Conservation (phyloP, 257 asterid species). For the Apocynum venetum region DNA sequence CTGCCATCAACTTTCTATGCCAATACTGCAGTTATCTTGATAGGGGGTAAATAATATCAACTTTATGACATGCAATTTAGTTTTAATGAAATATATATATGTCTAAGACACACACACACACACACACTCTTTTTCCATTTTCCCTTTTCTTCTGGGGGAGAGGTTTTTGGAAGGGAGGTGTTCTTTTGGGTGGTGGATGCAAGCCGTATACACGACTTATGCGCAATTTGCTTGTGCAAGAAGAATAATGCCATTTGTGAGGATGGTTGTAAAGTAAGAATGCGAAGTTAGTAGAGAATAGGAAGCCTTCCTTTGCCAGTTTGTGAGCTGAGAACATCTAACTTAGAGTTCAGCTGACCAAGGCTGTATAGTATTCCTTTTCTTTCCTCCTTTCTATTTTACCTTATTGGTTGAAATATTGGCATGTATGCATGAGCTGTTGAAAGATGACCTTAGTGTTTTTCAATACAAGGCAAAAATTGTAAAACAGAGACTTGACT, state of each 20-base stretch:
- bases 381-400: neutral
- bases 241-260: neutral
- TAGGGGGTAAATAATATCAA: slow-evolving; percentile 42
- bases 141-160: neutral
- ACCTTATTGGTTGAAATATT: neutral
- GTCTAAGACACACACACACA: too few species aligned
- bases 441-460: neutral
- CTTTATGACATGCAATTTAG: neutral
- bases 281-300: neutral
- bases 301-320: neutral
- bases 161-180: neutral
- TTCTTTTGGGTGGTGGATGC: neutral
- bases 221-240: neutral
- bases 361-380: neutral
- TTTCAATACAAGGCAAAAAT: neutral
- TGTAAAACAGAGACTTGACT: neutral
- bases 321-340: neutral
- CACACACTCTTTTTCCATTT: neutral
- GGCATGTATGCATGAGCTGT: neutral
- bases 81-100: neutral
- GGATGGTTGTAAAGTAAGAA: neutral
- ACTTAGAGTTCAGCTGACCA: neutral
- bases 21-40: slow-evolving; percentile 59
- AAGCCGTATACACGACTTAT: neutral
- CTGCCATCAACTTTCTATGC: slow-evolving; percentile 59